Base-by-base conservation (phyloP, 164 flowering plant species). In the Tetracentron sinense region DNA sequence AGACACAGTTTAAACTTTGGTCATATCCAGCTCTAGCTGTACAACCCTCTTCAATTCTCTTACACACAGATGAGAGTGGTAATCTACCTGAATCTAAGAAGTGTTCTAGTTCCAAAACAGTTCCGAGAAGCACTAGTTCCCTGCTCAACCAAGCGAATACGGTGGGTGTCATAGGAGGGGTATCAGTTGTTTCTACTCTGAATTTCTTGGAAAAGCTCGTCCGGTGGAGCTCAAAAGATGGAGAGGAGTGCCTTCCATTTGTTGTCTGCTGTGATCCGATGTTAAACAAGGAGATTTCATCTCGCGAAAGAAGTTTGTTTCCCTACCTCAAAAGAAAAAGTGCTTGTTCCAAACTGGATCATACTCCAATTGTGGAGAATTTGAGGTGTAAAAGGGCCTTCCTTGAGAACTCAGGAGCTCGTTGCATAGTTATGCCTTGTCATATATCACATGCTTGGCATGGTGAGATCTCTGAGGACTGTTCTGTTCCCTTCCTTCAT, bases 381-480 rank as follows among this genome's bases (percentile, higher is more conserved):
- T 61, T 91, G 60, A 60, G 58, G 61, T 66, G 25, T 12, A 91
- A 85, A 63, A 73, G 83, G 73, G 44, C 20, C 29, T 87, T 82
- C 72, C 87, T 88, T 30, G 96, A 85, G 78, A 68, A 76, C 33
- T 80, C 84, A 3, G 96, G 96, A 48, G 93, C 88, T 68, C 75
- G 78, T 7, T 87, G 88, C 77, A 81, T 88, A 25, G 90, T 83
- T 26, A 85, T 88, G 88, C 97, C 97, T 15, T 91, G 92, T 64
- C 84, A 86, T 73, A 46, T 85, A 23, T 79, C 79, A 1, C 89
- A 88, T 75, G 70, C 78, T 3, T 87, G 89, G 91, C 74, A 83
- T 71, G 69, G 60, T 11, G 81, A 88, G 66, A 69, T 88, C 46
- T 81, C 83, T 20, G 54, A 83, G 46, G 93, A 82, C 14, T 82